Evolutionary conservation across 2,329 filamentous ascomycete genomes (phyloP), one percentile per base, ranked within the genome.

Genomic region (Coniochaeta pulveracea): DNA sequence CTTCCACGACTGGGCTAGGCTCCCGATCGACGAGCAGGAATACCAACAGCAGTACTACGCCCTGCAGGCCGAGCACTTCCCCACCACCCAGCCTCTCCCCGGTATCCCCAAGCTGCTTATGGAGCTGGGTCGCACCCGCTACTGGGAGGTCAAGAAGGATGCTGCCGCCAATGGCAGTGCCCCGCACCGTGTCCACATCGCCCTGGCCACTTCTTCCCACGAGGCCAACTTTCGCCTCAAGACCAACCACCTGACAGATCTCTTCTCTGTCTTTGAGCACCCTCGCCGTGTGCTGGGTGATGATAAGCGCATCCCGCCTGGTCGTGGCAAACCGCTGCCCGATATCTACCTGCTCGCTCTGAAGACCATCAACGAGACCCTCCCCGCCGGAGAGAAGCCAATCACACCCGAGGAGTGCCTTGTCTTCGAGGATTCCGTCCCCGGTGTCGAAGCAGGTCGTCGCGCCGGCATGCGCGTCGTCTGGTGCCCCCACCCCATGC

Each of bases 401-500:
- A 79, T 98, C 41, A 65, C 52, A 34, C 85, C 86, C 0, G 81
- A 83, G 44, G 89, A 96, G 57, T 96, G 91, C 52, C 66, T 98
- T 11, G 91, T 96, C 0, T 96, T 98, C 48, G 91, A 98, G 59
- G 91, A 98, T 56, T 85, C 80, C 28, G 88, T 96, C 2, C 85
- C 86, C 0, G 91, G 91, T 4, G 85, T 95, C 3, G 91, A 98
- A 59, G 76, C 85, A 3, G 91, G 86, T 4, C 67, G 91, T 34
- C 74, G 91, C 43, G 91, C 91, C 0, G 89, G 89, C 0, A 96
- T 96, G 89, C 76, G 89, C 43, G 86, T 93, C 10, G 67, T 94
- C 1, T 98, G 91, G 91, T 80, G 76, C 45, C 91, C 91, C 16
- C 86, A 96, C 57, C 73, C 76, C 1, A 83, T 75, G 49, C 60